phyloP scores from a whole-genome alignment of 345 rosid species.

The Limnanthes douglasii region DNA sequence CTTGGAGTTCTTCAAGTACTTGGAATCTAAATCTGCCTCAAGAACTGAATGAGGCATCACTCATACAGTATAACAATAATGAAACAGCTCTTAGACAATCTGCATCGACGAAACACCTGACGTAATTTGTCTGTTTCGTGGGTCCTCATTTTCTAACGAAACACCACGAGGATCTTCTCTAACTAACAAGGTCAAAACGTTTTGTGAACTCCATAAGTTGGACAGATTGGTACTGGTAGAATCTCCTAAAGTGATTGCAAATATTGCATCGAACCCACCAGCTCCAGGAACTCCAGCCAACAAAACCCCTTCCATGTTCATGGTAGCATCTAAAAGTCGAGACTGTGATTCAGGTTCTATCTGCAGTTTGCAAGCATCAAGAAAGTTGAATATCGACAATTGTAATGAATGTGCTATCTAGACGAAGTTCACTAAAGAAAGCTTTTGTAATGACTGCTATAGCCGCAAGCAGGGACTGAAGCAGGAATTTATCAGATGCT shows the following conservation, averaged over 20 bases:
- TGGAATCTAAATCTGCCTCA: no score
- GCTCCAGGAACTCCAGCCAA: slow-evolving; percentile 96
- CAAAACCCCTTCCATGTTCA: slow-evolving; percentile 76
- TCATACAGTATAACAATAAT: no score
- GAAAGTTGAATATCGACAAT: no score
- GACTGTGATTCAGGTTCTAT: slow-evolving; percentile 84
- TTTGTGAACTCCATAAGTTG: slow-evolving; percentile 54
- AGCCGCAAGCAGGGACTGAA: no score
- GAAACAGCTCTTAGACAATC: slow-evolving; percentile 21
- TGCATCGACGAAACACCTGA: slow-evolving; percentile 40
- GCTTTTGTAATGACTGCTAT: no score
- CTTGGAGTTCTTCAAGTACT: no score
- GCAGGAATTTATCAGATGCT: no score
- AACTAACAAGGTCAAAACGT: slow-evolving; percentile 74
- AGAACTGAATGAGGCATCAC: no score
- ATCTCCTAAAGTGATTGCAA: slow-evolving; percentile 61
- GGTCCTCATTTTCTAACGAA: slow-evolving; percentile 66
- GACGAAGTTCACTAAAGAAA: no score
- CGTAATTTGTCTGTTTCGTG: slow-evolving; percentile 43
- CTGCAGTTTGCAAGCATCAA: no score
- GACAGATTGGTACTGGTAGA: slow-evolving; percentile 31
- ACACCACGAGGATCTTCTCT: slow-evolving; percentile 88
- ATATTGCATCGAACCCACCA: slow-evolving; percentile 93
- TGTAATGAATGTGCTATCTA: no score
- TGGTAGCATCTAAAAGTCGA: slow-evolving; percentile 62